These are phyloP conservation scores for Geotrichum citri-aurantii DNA, from an alignment of 1,139 yeast genomes.

Conservation along the genomic window DNA sequence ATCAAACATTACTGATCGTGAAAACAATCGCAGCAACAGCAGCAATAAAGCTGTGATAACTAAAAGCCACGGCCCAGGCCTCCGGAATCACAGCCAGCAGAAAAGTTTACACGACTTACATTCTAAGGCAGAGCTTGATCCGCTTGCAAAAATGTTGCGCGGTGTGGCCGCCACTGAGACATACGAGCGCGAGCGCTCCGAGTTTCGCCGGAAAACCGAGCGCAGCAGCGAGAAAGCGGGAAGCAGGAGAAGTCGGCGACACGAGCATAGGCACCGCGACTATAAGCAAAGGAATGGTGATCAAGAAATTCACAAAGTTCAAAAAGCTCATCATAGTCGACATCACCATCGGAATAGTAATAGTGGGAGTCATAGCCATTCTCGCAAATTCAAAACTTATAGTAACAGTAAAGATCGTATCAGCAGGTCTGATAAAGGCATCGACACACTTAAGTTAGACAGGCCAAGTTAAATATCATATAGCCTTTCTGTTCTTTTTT, in stretches of 20 bases:
- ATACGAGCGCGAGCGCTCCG: background rate
- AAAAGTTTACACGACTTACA: background rate
- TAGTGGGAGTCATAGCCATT: background rate
- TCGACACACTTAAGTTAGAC: background rate
- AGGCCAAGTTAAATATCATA: background rate
- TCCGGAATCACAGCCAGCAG: background rate
- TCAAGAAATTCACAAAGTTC: background rate
- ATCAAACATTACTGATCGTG: background rate
- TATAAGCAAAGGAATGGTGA: background rate
- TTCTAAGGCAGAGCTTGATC: constrained; percentile 1
- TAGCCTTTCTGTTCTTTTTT: background rate
- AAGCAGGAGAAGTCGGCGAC: background rate
- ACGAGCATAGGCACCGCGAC: too few species aligned
- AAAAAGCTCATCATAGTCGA: background rate
- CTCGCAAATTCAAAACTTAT: background rate
- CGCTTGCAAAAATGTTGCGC: constrained; percentile 3
- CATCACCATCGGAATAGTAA: background rate
- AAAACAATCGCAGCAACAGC: background rate
- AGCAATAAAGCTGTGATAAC: too few species aligned
- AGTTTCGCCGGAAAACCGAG: background rate
- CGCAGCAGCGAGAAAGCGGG: background rate
- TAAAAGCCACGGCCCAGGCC: background rate
- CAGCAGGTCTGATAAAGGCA: background rate
- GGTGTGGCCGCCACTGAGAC: background rate
- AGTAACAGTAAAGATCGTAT: too few species aligned